A percentile compares a stretch with the other conserved stretches of the same genome.
phyloP scores from a whole-genome alignment of 257 asterid species.

The Salvia splendens region DNA sequence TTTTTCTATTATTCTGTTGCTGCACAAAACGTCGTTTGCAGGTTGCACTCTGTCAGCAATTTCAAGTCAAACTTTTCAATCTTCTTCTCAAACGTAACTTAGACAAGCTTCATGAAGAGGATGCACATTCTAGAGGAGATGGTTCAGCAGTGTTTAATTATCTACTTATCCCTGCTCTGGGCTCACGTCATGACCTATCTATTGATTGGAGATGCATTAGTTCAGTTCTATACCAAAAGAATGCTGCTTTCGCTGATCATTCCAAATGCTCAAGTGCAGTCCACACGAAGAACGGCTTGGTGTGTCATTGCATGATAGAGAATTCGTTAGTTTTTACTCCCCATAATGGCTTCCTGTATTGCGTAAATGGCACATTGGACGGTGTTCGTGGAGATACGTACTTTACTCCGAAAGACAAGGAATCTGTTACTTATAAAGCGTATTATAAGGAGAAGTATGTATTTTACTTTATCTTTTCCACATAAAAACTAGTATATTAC shows the following conservation, averaged over 20 bases:
- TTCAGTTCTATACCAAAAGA: slow-evolving; percentile 34
- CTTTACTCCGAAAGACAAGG: slow-evolving; percentile 45
- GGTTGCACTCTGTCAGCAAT: slow-evolving; percentile 53
- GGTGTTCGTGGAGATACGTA: slow-evolving; percentile 45
- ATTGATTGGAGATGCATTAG: slow-evolving; percentile 59
- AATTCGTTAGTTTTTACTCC: slow-evolving; percentile 73
- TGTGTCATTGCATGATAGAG: slow-evolving; percentile 60
- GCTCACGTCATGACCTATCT: slow-evolving; percentile 18
- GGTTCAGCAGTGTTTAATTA: slow-evolving; percentile 44
- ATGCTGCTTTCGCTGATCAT: slow-evolving; percentile 27
- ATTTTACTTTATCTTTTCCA: not conserved
- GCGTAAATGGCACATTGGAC: slow-evolving; percentile 46
- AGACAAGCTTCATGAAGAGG: slow-evolving; percentile 38
- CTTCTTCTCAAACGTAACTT: slow-evolving; percentile 52
- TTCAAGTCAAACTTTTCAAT: slow-evolving; percentile 56
- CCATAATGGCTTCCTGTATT: slow-evolving; percentile 55
- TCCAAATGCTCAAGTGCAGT: slow-evolving; percentile 26
- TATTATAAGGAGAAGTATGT: slow-evolving; percentile 53
- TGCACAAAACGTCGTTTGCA: slow-evolving; percentile 35
- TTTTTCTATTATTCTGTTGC: not conserved
- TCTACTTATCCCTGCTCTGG: slow-evolving; percentile 64
- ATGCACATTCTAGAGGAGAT: slow-evolving; percentile 12
- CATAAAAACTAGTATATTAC: not conserved
- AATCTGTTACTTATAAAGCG: slow-evolving; percentile 44
- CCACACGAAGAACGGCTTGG: slow-evolving; percentile 51